phyloP scores from a whole-genome alignment of 202 grass and related monocot genomes.

The Schoenoplectus tabernaemontani region DNA sequence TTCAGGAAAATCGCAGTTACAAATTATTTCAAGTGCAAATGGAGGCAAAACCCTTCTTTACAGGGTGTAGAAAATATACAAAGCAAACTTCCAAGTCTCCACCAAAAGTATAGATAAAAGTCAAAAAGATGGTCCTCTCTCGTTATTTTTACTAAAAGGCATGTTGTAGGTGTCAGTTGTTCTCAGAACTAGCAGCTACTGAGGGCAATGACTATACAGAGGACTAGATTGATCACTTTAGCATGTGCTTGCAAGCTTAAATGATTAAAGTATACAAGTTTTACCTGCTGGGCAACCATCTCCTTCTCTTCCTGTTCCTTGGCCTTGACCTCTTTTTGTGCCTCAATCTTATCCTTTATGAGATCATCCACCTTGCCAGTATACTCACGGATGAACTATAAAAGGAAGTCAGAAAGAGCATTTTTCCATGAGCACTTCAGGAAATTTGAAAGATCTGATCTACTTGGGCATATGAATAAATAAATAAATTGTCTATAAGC shows the following conservation, averaged over 20 bases:
- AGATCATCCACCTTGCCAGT: constrained; percentile 86
- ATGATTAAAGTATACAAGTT: background rate
- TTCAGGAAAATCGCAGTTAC: background rate
- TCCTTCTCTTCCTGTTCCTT: constrained; percentile 97
- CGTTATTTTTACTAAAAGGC: background rate
- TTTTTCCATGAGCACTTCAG: background rate
- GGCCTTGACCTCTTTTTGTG: constrained; percentile 56
- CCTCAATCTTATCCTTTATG: constrained; percentile 84
- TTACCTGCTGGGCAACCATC: constrained; percentile 83
- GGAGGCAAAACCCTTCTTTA: background rate
- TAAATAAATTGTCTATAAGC: background rate
- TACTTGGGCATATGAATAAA: background rate
- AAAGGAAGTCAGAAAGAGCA: background rate
- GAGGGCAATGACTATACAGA: background rate
- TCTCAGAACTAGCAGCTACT: background rate
- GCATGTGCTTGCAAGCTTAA: too few species aligned
- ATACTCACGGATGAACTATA: constrained; percentile 92
- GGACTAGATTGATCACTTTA: too few species aligned
- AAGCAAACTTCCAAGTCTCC: background rate
- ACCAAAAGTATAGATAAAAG: background rate
- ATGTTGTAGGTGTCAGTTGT: background rate
- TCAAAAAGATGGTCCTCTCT: background rate
- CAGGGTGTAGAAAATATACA: background rate
- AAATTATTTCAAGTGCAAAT: background rate
- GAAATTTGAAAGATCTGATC: background rate